A percentile compares a stretch with the other conserved stretches of the same genome.
Conservation (phyloP, 2,329 filamentous ascomycete genomes). For the Apiospora phragmitis region DNA sequence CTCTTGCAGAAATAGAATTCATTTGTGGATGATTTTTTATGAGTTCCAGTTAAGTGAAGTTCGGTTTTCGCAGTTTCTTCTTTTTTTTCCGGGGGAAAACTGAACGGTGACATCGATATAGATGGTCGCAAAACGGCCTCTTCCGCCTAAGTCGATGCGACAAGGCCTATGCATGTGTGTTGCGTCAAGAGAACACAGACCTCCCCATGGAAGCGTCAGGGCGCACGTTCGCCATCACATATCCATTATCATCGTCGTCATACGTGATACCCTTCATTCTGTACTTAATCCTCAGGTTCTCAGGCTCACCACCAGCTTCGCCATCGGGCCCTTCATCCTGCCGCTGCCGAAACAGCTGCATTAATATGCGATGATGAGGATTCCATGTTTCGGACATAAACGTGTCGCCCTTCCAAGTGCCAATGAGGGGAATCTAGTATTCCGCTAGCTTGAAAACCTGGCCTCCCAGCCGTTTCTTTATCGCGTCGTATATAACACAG, state of each 20-base stretch:
- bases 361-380: not conserved
- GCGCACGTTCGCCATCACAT: no score
- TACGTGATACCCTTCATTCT: rapidly evolving
- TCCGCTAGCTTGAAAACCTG: not conserved
- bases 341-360: not conserved
- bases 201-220: no score
- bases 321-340: not conserved
- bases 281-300: not conserved
- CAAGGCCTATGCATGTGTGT: no score
- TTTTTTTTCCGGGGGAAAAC: no score
- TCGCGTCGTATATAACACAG: not conserved
- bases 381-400: not conserved
- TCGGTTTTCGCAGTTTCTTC: no score
- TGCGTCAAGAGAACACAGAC: no score
- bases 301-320: not conserved
- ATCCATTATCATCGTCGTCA: not conserved
- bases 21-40: no score
- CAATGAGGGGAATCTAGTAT: not conserved
- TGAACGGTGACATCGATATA: no score
- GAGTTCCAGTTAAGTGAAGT: no score
- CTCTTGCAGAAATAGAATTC: no score
- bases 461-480: not conserved
- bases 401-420: not conserved
- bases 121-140: no score
- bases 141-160: no score